Evolutionary conservation across 768 basidiomycete genomes (phyloP), one percentile per base, ranked within the genome.

Genomic region (Tylopilus sp.): DNA sequence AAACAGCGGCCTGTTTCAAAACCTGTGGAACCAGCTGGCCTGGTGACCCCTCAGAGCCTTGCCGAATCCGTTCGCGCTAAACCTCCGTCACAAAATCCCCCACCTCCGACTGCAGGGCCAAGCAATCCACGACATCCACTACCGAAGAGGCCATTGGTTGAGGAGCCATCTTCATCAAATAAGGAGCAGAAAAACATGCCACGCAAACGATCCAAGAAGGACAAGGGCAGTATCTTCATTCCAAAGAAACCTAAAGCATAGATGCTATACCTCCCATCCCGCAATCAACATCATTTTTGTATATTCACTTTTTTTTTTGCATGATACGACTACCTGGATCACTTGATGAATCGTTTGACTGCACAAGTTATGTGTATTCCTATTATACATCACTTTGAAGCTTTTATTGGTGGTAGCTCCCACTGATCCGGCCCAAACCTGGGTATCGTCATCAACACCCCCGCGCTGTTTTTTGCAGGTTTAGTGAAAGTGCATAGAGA

Each of bases 401-500:
- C 68, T 51, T 59, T 71, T 53, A 66, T 57, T 23, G 91, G 79
- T 26, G 94, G 91, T 50, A 99, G 69, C 66, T 95, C 91, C 85
- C 95, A 95, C 7, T 82, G 82, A 26, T 86, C 82, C 35, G 85
- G 85, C 10, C 92, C 92, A 67, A 94, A 98, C 47, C 79, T 82
- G 0, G 95, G 95, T 43, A 86, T 82, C 10, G 85, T 81, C 78
- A 92, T 83, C 52, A 85, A 71, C 10, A 78, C 71, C 7, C 92
- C 87, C 1, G 75, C 70, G 38, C 73, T 81, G 47, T 85, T 85
- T 68, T 86, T 87, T 22, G 81, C 67, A 1, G 91, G 89, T 69
- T 93, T 94, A 7, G 91, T 93, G 68, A 90, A 97, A 1, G 87
- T 86, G 69, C 95, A 98, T 21, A 98, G 70, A 0, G 86, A 75